Percentiles rank a stretch among this genome's conserved stretches.
phyloP scores from a whole-genome alignment of 2,329 filamentous ascomycete species.

The Dothidotthia symphoricarpi region DNA sequence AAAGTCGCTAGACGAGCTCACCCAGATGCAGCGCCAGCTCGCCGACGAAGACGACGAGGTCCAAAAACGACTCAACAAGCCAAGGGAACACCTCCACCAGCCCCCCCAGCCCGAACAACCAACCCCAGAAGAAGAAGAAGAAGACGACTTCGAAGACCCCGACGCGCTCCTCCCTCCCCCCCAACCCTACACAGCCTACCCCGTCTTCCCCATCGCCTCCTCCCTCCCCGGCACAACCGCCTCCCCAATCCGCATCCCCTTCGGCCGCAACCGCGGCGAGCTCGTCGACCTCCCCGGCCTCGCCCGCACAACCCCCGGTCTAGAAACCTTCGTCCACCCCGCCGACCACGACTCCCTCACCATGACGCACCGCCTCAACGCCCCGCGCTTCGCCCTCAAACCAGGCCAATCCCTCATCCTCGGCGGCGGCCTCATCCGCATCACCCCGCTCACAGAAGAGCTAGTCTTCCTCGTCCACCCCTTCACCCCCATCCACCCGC shows the following conservation, averaged over 20 bases:
- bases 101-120: conserved; percentile 15
- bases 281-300: conserved; percentile 90
- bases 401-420: conserved; percentile 77
- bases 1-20: conserved; percentile 27
- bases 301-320: conserved; percentile 60
- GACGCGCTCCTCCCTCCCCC: conserved; percentile 69
- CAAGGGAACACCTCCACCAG: conserved; percentile 20
- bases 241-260: conserved; percentile 89
- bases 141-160: conserved; percentile 32
- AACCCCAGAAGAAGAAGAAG: conserved; percentile 17
- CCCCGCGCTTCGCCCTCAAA: conserved; percentile 71
- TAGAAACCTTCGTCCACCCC: conserved; percentile 69
- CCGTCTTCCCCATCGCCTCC: conserved; percentile 82
- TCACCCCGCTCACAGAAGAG: conserved; percentile 70
- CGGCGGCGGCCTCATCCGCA: conserved; percentile 76
- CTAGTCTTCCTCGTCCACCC: conserved; percentile 75
- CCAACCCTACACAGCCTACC: conserved; percentile 70
- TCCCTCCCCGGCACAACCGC: conserved; percentile 89
- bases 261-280: conserved; percentile 81
- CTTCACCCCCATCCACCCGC: conserved; percentile 75
- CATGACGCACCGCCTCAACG: conserved; percentile 73
- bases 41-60: conserved; percentile 35
- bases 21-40: conserved; percentile 28
- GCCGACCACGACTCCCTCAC: conserved; percentile 66
- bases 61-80: conserved; percentile 20